Base-by-base conservation (phyloP, 2,329 filamentous ascomycete species). In the Pseudogymnoascus sp. region DNA sequence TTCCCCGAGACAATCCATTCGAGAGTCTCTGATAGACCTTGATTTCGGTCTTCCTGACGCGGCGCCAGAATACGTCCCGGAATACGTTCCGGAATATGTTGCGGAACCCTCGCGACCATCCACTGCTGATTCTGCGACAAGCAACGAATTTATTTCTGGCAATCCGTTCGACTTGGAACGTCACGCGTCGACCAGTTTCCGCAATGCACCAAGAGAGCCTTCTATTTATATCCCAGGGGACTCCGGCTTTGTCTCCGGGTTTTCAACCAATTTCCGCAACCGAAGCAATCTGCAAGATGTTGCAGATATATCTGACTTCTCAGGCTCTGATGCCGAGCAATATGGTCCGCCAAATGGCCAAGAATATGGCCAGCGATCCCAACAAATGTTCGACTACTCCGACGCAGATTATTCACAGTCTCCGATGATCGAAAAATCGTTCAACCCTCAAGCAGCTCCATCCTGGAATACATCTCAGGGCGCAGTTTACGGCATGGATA, bases 81-180 rank as follows among this genome's bases (percentile, higher is more conserved):
- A 83, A 19, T 87, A 84, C 0, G 75, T 85, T 10, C 77, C 78
- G 4, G 83, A 83, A 60, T 83, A 83, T 0, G 81, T 33, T 8
- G 76, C 81, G 0, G 81, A 83, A 23, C 75, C 79, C 0, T 35
- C 39, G 23, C 77, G 82, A 1, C 83, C 83, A 0, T 85, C 83
- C 2, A 85, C 83, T 0, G 83, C 83, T 10, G 81, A 85, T 69
- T 87, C 84, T 0, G 75, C 85, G 10, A 77, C 78, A 6, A 83
- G 83, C 60, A 84, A 83, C 0, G 81, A 85, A 63, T 71, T 81
- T 33, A 79, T 81, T 26, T 76, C 78, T 11, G 78, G 76, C 1
- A 83, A 84, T 66, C 83, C 84, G 0, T 87, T 87, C 63, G 83
- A 86, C 62, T 76, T 87, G 3, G 85, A 88, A 70, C 80, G 81